Evolutionary conservation across 257 asterid genomes (phyloP).

Genomic region (Solanum lycopersicoides): DNA sequence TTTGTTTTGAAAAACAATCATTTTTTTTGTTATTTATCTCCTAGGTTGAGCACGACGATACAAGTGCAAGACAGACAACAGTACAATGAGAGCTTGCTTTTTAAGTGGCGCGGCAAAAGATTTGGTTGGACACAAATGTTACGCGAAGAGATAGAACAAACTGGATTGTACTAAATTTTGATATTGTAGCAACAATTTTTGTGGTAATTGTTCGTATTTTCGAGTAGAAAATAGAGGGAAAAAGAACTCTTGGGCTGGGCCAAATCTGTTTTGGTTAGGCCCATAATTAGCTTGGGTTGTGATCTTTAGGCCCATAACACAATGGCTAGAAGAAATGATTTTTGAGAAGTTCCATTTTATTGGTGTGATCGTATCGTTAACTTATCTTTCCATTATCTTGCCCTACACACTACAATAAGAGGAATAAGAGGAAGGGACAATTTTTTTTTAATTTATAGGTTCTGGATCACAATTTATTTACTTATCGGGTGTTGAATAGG

Average conservation of each 20-base stretch:
- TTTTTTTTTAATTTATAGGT: background rate
- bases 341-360: background rate
- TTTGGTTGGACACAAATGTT: background rate
- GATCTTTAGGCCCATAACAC: background rate
- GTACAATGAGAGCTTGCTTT: slow-evolving; percentile 19
- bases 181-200: background rate
- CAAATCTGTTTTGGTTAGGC: background rate
- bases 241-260: background rate
- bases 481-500: background rate
- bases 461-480: background rate
- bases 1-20: background rate
- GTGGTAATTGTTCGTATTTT: background rate
- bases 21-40: background rate
- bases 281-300: background rate
- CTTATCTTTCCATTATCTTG: background rate
- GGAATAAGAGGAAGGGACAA: background rate
- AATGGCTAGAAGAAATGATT: background rate
- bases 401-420: background rate
- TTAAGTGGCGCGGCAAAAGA: background rate
- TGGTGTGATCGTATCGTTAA: background rate
- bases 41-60: slow-evolving; percentile 72
- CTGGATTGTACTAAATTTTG: background rate
- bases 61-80: slow-evolving; percentile 34
- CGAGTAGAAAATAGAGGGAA: background rate
- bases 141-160: background rate